Base-by-base conservation (phyloP, 2,329 filamentous ascomycete species). In the Periconia sp. region DNA sequence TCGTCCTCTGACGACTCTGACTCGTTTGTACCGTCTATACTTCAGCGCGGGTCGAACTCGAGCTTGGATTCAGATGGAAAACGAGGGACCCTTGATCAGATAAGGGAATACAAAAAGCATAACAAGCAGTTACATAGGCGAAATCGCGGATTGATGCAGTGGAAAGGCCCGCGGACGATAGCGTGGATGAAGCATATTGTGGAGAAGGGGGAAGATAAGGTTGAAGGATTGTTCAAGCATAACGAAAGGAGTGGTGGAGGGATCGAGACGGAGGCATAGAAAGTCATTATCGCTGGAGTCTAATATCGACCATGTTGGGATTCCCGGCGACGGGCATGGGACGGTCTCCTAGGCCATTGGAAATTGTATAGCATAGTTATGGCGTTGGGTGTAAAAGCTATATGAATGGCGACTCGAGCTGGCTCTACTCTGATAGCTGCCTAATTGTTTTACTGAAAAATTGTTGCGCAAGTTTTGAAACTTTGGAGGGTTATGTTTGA, bases 71-170 rank as follows among this genome's bases (percentile, higher is more conserved):
- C 59, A 16, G 56, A 68, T 26, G 66, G 70, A 1, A 75, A 70
- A 50, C 71, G 76, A 48, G 82, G 76, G 26, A 61, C 72, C 25
- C 68, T 74, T 8, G 77, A 78, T 30, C 74, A 80, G 60, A 46
- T 83, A 32, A 78, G 76, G 43, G 84, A 87, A 46, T 87, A 69
- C 40, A 68, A 66, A 28, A 42, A 53, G 7, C 52, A 60, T 19
- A 39, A 48, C 12, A 64, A 65, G 35, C 50, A 64, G 33, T 35
- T 69, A 24, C 64, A 68, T 43, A 35, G 63, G 2, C 84, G 81
- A 60, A 84, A 90, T 58, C 72, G 84, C 16, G 87, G 87, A 0
- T 61, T 87, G 28, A 90, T 90, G 87, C 87, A 90, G 69, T 90
- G 85, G 83, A 80, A 78, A 74, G 65, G 79, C 58, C 79, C 76